A percentile compares a stretch with the other conserved stretches of the same genome.
phyloP scores from a whole-genome alignment of 441 rosid species.

The Melastoma candidum region DNA sequence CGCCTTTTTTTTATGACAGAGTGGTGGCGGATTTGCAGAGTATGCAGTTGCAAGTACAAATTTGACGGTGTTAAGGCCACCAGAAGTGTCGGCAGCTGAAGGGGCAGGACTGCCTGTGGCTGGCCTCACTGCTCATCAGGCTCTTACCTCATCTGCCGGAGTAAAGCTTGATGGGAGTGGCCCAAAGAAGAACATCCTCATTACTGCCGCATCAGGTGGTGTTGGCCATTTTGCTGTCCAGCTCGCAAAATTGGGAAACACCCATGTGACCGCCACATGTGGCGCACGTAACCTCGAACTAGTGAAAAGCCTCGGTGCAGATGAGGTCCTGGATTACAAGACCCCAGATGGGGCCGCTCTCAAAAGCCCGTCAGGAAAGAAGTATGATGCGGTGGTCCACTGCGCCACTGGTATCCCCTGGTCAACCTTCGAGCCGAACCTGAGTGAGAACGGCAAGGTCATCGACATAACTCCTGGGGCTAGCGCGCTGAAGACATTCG shows the following conservation, averaged over 20 bases:
- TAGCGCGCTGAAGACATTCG: neutral
- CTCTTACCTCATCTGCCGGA: slow-evolving; percentile 2
- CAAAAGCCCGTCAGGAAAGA: slow-evolving; percentile 5
- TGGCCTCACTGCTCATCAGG: slow-evolving; percentile 4
- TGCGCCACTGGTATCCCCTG: slow-evolving; percentile 2
- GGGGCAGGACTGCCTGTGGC: slow-evolving; percentile 6
- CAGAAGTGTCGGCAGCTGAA: slow-evolving; percentile 3
- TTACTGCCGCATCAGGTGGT: slow-evolving; percentile 4
- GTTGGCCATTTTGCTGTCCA: slow-evolving; percentile 5
- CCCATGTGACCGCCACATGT: slow-evolving; percentile 4
- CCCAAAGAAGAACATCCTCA: slow-evolving; percentile 5
- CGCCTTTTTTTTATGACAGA: slow-evolving; percentile 6
- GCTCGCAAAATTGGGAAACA: slow-evolving; percentile 5
- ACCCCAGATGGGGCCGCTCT: slow-evolving; percentile 7
- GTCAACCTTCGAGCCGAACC: slow-evolving; percentile 5
- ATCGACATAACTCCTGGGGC: neutral
- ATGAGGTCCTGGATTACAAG: slow-evolving; percentile 7
- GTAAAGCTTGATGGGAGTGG: slow-evolving; percentile 3
- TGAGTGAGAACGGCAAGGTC: neutral
- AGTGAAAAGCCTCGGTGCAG: slow-evolving; percentile 3
- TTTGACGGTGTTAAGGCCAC: neutral
- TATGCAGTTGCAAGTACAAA: neutral
- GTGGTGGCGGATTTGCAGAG: slow-evolving; percentile 7
- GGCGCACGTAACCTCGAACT: slow-evolving; percentile 5
- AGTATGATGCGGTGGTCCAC: slow-evolving; percentile 9